Base-by-base conservation (phyloP, 306 rosid species). In the Medicago lupulina region DNA sequence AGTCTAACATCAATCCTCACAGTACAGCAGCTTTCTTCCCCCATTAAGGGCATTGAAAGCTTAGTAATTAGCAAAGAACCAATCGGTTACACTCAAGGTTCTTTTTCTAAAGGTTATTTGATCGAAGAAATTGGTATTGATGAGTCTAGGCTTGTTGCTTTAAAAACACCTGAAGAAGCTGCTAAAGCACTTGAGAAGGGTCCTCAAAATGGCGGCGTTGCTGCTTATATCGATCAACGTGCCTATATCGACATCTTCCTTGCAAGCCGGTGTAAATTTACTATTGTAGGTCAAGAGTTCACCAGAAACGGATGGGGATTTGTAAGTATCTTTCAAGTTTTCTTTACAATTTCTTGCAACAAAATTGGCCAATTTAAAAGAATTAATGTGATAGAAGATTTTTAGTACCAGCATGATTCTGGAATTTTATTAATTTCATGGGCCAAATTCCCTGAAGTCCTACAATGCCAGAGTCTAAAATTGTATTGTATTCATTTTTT, bases 1-100 rank as follows among this genome's bases (percentile, higher is more conserved):
- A 96, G 93, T 79, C 81, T 96, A 85, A 96, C 98, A 70, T 96
- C 99, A 76, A 96, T 96, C 87, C 96, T 96, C 75, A 96, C 99
- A 28, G 99, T 92, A 65, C 93, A 92, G 67, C 84, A 86, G 77
- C 97, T 96, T 67, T 79, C 86, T 76, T 96, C 92, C 8, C 81
- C 96, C 74, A 76, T 96, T 53, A 89, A 90, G 79, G 99, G 97
- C 76, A 88, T 96, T 76, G 94, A 96, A 64, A 83, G 89, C 66
- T 77, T 96, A 43, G 25, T 86, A 14, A 9, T 38, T 38, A 74
- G 75, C 84, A 81, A 84, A 25, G 97, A 87, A 0, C 97, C 96
- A 67, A 89, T 96, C 55, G 98, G 98, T 23, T 87, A 89, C 85
- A 83, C 73, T 18, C 88, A 90, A 64, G 92, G 93, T 73, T 96